These are phyloP conservation scores for Tardiomyces blankii DNA, from an alignment of 1,139 yeast species.

Conservation along the genomic window DNA sequence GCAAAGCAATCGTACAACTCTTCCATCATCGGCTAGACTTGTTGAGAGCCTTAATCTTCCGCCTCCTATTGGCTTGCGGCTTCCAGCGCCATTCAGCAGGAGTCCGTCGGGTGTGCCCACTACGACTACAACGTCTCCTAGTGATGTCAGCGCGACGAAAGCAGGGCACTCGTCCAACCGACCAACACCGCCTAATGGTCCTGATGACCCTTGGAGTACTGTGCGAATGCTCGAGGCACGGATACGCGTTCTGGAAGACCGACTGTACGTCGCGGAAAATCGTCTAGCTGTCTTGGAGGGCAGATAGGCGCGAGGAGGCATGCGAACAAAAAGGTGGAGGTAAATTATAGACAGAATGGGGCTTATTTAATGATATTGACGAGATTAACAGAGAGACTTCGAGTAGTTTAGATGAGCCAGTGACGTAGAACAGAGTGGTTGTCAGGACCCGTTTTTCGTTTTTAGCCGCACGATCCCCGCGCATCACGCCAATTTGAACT, in stretches of 20 bases:
- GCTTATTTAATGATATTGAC: no score
- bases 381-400: no score
- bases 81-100: background rate
- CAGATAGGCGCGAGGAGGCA: conserved; percentile 3
- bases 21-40: background rate
- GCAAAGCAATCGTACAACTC: background rate
- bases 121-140: background rate
- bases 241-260: conserved; percentile 21
- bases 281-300: conserved; percentile 18
- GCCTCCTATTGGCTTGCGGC: background rate
- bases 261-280: conserved; percentile 22
- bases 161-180: background rate
- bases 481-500: no score
- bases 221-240: conserved; percentile 21
- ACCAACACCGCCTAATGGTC: background rate
- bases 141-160: background rate
- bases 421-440: no score
- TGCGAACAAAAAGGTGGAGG: no score
- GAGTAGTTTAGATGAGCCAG: no score
- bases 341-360: no score
- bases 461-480: background rate
- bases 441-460: background rate
- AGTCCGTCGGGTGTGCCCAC: background rate
- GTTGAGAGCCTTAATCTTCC: background rate
- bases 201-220: background rate